These are phyloP conservation scores for Asterionellopsis glacialis DNA, from an alignment of 108 stramenopile genomes.

Conservation along the genomic window DNA sequence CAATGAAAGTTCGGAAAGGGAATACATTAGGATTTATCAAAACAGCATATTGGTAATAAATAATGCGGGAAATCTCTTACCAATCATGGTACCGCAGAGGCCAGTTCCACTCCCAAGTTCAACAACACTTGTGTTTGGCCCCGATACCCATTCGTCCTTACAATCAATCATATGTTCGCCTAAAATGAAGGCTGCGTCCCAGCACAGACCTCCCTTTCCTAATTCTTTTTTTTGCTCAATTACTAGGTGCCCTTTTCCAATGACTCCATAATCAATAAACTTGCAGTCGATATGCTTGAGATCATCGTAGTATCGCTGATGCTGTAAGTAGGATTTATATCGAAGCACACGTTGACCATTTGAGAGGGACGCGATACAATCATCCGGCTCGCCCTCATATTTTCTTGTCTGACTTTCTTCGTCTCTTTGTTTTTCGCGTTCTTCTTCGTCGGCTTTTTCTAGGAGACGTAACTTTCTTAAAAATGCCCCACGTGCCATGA, in stretches of 20 bases:
- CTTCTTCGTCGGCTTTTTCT: conserved; percentile 38
- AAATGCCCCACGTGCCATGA: conserved; percentile 32
- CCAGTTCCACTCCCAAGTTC: conserved; percentile 87
- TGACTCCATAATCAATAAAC: conserved; percentile 51
- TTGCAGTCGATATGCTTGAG: conserved; percentile 73
- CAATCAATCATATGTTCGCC: conserved; percentile 55
- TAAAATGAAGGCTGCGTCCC: conserved; percentile 80
- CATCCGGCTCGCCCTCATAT: background rate
- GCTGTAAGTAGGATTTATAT: conserved; percentile 57
- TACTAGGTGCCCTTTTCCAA: conserved; percentile 26
- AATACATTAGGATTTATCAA: too few species aligned
- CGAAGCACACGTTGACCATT: conserved; percentile 2
- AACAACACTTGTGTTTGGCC: conserved; percentile 20
- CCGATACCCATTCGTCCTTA: conserved; percentile 22
- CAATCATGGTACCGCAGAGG: conserved; percentile 60
- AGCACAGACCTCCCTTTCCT: conserved; percentile 79
- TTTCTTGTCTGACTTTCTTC: background rate
- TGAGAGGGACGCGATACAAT: conserved; percentile 5
- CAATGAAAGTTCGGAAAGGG: too few species aligned
- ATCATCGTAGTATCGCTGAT: conserved; percentile 74
- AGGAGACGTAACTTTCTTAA: conserved; percentile 34
- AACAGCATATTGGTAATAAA: too few species aligned
- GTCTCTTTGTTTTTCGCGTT: conserved; percentile 13
- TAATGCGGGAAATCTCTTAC: conserved; percentile 6
- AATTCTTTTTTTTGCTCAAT: conserved; percentile 64